Evolutionary conservation across 352 stramenopile genomes (phyloP).

Genomic region (Pythium utonaiense): DNA sequence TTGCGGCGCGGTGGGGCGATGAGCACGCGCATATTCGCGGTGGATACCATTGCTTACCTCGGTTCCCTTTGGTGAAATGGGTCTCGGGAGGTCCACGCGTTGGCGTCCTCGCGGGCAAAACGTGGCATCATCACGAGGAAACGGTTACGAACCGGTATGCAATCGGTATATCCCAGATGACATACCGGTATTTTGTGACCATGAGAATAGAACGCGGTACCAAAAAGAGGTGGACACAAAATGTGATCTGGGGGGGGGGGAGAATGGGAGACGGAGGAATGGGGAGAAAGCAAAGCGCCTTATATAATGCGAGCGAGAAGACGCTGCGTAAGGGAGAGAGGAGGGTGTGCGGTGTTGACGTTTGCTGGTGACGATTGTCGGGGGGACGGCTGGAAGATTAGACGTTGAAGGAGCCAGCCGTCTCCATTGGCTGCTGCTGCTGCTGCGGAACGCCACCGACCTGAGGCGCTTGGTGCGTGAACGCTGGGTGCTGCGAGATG

Average conservation of each 20-base stretch:
- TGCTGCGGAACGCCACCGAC: constrained; percentile 3
- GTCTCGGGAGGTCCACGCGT: constrained; percentile 1
- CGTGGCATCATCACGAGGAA: not conserved
- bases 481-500: constrained; percentile 63
- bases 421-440: constrained; percentile 10
- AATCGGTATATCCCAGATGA: not conserved
- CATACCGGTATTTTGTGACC: not conserved
- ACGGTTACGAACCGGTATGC: not conserved
- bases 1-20: not conserved
- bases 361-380: not conserved
- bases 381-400: constrained; percentile 1
- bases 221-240: not conserved
- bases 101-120: constrained; percentile 1
- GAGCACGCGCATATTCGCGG: not conserved
- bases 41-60: not conserved
- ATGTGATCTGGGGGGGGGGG: not conserved
- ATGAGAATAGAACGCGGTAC: too few relatives aligned
- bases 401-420: constrained; percentile 24
- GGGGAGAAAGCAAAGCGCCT: constrained; percentile 4
- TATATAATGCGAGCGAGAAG: constrained; percentile 1
- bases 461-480: constrained; percentile 13
- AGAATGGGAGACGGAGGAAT: not conserved
- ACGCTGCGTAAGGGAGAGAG: not conserved
- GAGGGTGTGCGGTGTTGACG: not conserved
- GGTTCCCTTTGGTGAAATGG: constrained; percentile 4